phyloP scores from a whole-genome alignment of 2,329 filamentous ascomycete genomes.

The Fusarium penzigii region DNA sequence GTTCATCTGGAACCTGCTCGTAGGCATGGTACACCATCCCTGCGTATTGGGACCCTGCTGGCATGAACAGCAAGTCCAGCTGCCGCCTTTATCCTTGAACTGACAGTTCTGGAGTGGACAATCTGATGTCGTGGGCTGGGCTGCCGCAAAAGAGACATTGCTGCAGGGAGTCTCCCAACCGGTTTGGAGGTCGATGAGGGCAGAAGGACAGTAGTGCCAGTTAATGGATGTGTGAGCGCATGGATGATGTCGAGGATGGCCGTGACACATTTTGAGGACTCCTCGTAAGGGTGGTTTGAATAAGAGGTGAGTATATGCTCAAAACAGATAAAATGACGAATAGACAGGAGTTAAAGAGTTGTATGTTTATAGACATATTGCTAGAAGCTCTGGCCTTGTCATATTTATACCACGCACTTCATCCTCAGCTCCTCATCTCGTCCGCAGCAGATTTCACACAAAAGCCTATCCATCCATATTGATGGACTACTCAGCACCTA shows the following conservation, averaged over 20 bases:
- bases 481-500: conserved; percentile 41
- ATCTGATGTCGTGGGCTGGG: conserved; percentile 43
- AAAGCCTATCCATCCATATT: conserved; percentile 5
- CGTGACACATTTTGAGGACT: conserved; percentile 50
- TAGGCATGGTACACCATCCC: conserved; percentile 53
- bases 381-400: conserved; percentile 4
- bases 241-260: conserved; percentile 52
- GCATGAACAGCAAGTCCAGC: conserved; percentile 58
- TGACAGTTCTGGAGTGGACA: conserved; percentile 55
- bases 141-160: conserved; percentile 48
- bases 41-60: conserved; percentile 50
- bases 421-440: not conserved
- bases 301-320: not conserved
- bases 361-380: not conserved
- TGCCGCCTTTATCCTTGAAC: conserved; percentile 50
- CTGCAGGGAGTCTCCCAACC: conserved; percentile 52
- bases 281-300: not conserved
- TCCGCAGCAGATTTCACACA: conserved; percentile 1
- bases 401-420: conserved; percentile 21
- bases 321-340: not conserved
- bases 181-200: conserved; percentile 48
- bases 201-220: conserved; percentile 55
- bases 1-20: conserved; percentile 33
- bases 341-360: not conserved
- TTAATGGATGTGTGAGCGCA: conserved; percentile 57